These are phyloP conservation scores for Botrytis sinoallii DNA, from an alignment of 2,329 filamentous ascomycete genomes.

Conservation along the genomic window DNA sequence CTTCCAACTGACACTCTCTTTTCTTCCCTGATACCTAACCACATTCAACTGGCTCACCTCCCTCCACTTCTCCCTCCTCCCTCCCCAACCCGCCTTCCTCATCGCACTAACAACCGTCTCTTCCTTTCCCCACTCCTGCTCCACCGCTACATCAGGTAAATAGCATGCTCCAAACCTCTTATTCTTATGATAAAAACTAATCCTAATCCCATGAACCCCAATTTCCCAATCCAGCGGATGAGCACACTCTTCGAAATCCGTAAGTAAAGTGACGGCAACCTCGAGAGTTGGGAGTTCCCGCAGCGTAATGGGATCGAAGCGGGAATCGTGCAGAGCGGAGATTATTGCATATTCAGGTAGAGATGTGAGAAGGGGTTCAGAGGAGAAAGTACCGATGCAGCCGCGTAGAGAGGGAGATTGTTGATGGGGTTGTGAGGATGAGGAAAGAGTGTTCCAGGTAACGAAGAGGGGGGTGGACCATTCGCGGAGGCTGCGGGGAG, in stretches of 20 bases:
- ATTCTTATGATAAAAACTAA: constrained; percentile 74
- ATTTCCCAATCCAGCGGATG: constrained; percentile 81
- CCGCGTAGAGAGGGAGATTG: constrained; percentile 63
- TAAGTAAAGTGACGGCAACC: constrained; percentile 76
- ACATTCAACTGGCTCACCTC: constrained; percentile 68
- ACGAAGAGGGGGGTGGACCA: constrained; percentile 74
- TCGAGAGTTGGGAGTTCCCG: constrained; percentile 53
- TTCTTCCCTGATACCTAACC: constrained; percentile 83
- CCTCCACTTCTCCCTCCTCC: constrained; percentile 64
- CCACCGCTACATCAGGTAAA: constrained; percentile 82
- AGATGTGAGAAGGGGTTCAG: constrained; percentile 68
- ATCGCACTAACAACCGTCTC: constrained; percentile 87
- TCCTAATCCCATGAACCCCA: constrained; percentile 81
- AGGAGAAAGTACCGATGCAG: constrained; percentile 93
- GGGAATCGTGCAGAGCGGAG: constrained; percentile 61
- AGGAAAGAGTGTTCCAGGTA: constrained; percentile 73
- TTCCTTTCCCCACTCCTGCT: constrained; percentile 95
- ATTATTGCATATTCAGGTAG: constrained; percentile 79
- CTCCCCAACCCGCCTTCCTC: constrained; percentile 91
- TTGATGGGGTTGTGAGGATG: constrained; percentile 31
- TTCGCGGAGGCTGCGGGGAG: constrained; percentile 40
- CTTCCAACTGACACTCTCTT: constrained; percentile 64
- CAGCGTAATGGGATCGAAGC: constrained; percentile 36
- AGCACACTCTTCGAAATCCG: constrained; percentile 73
- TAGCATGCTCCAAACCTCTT: constrained; percentile 82